Base-by-base conservation (phyloP, 164 flowering plant species). In the Vitis amurensis region DNA sequence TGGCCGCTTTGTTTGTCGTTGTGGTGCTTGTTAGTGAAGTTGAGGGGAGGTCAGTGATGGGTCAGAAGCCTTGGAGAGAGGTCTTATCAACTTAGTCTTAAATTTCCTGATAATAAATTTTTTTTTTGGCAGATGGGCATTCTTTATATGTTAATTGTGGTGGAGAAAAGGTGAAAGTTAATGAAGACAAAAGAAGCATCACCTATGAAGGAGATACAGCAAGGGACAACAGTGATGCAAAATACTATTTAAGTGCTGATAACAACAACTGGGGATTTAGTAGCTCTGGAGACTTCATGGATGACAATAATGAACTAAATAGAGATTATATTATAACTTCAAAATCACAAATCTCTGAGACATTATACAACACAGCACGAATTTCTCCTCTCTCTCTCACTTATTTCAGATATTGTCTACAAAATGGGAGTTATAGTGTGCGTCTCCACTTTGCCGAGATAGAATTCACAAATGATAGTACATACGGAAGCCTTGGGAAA, bases 241-340 rank as follows among this genome's bases (percentile, higher is more conserved):
- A 64, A 60, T 84, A 68, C 68, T 78, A 62, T 49, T n/a, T 64
- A 55, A 70, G 66, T 52, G 27, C 27, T 23, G 16, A 15, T 44
- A 61, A 75, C 5, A 62, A 53, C 48, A 73, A 72, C 65, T 91
- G 98, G 97, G 98, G 87, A 61, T 79, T 82, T 48, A 91, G 92
- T 68, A 88, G 86, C 84, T 85, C 92, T 3, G 98, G 98, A 9
- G 83, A 85, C 75, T 91, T 86, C 80, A 71, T 88, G 92, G 98
- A 89, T 68, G 84, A 87, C 37, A 44, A 76, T 61, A 61, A 69
- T 72, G 73, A 53, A 62, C 75, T 63, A 57, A 85, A 83, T 70
- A 71, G 60, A n/a, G 81, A 77, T 59, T 69, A 80, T 16, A 70
- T 68, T 66, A 19, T n/a, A 9, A 50, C 78, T 67, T 12, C 66